Base-by-base conservation (phyloP, 441 rosid species). In the Bocquillonia castaneifolia region DNA sequence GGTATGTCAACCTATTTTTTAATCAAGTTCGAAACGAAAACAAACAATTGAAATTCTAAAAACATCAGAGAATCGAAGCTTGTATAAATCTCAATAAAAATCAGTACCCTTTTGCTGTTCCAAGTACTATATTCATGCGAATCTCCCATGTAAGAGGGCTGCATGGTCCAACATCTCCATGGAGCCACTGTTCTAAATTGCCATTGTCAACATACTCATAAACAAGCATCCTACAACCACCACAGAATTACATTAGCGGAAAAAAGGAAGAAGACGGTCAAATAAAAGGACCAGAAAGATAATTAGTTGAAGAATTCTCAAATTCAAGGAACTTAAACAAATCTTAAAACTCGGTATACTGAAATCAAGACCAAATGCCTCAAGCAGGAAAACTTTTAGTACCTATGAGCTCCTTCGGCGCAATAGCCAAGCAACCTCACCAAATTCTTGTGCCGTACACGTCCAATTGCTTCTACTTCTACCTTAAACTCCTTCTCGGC, bases 331-430 rank as follows among this genome's bases (percentile, higher is more conserved):
- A 64, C 37, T 48, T 63, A 23, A 44, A 44, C 29, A 23, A 68
- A 71, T 13, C 47, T 28, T 22, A 10, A 17, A 42, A 42, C 37
- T 34, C 25, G 28, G 47, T 52, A 66, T 25, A 1, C 23, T n/a
- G 8, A 61, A 17, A 23, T 26, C 25, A 68, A 59, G 22, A 51
- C 18, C 22, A 26, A 40, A 51, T 39, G n/a, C 40, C 42, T 37
- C 5, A 63, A 53, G 42, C 40, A 42, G 57, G 44, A 76, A 47
- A 18, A 34, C 22, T 5, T 29, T 22, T 28, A 59, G 39, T 68
- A 84, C 88, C 92, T 82, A 64, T 83, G 88, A 79, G 89, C 88
- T 68, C 92, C 92, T 77, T 87, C 92, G 64, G 84, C 89, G 67
- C 92, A 85, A 57, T 85, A 87, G 23, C 92, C 92, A 28, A 85